Evolutionary conservation across 2,329 filamentous ascomycete species (phyloP).

Genomic region (Fusarium albosuccineum): DNA sequence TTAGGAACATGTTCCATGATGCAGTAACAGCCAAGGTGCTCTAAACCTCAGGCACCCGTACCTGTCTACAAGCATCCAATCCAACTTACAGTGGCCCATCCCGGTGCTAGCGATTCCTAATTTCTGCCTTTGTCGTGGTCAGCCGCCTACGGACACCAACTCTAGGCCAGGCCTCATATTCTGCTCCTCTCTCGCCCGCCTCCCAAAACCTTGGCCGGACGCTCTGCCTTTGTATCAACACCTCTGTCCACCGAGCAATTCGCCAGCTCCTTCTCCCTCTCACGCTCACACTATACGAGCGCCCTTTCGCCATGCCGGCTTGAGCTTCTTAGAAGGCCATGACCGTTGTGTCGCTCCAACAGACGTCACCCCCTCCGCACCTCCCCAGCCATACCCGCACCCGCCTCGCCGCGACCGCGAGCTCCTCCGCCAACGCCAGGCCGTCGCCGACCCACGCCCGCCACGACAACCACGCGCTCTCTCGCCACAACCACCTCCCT

Average conservation of each 20-base stretch:
- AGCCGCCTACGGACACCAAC: constrained; percentile 39
- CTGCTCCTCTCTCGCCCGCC: constrained; percentile 24
- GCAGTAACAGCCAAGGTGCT: background rate
- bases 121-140: constrained; percentile 44
- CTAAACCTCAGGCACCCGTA: background rate
- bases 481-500: constrained; percentile 30
- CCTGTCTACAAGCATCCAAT: constrained; percentile 1
- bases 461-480: constrained; percentile 42
- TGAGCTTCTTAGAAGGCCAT: constrained; percentile 41
- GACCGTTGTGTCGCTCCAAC: constrained; percentile 44
- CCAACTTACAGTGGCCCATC: constrained; percentile 16
- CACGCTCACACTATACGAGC: constrained; percentile 28
- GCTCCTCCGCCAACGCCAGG: constrained; percentile 44
- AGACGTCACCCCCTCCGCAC: constrained; percentile 47
- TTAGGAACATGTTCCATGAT: constrained; percentile 1
- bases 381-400: constrained; percentile 35
- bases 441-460: constrained; percentile 33
- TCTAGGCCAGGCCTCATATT: constrained; percentile 28
- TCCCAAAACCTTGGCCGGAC: constrained; percentile 7
- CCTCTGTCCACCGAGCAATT: constrained; percentile 10
- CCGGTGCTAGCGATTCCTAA: constrained; percentile 42
- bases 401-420: constrained; percentile 38
- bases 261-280: background rate
- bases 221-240: constrained; percentile 5
- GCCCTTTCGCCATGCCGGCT: constrained; percentile 41